Conservation (phyloP, 176 grass and related monocot species). For the Avena atlantica region DNA sequence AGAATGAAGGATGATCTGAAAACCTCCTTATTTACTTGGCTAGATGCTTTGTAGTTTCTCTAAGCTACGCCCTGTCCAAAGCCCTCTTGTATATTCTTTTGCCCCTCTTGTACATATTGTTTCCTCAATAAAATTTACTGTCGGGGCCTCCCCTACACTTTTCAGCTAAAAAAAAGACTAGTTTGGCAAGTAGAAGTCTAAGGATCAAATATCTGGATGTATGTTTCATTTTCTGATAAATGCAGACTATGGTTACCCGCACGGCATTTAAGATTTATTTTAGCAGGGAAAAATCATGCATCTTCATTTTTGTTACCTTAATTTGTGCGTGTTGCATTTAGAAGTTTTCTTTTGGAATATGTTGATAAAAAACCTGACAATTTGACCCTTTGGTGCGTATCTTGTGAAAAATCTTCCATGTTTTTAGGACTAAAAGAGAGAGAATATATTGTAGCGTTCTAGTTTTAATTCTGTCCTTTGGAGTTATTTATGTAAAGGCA, state of each 20-base stretch:
- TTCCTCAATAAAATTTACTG: too few relatives aligned
- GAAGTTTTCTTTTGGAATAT: background rate
- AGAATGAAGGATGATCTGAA: too few relatives aligned
- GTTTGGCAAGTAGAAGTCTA: background rate
- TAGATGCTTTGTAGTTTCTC: too few relatives aligned
- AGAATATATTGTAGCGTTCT: too few relatives aligned
- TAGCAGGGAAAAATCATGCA: background rate
- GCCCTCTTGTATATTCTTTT: too few relatives aligned
- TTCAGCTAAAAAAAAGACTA: background rate
- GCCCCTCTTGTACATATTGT: too few relatives aligned
- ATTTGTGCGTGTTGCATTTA: background rate
- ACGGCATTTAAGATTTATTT: conserved; percentile 1
- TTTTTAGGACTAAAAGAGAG: too few relatives aligned
- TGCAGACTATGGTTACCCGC: background rate
- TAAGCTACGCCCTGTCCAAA: too few relatives aligned
- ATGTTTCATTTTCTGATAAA: conserved; percentile 4
- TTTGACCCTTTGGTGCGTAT: background rate
- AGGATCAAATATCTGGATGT: conserved; percentile 21
- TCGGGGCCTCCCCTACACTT: too few relatives aligned
- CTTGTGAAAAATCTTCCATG: background rate
- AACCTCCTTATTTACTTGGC: too few relatives aligned
- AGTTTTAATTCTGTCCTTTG: background rate
- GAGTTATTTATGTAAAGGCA: background rate
- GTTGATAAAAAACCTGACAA: background rate
- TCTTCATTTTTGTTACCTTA: conserved; percentile 4